These are phyloP conservation scores for Ciborinia camelliae DNA, from an alignment of 2,329 filamentous ascomycete species.

Conservation along the genomic window DNA sequence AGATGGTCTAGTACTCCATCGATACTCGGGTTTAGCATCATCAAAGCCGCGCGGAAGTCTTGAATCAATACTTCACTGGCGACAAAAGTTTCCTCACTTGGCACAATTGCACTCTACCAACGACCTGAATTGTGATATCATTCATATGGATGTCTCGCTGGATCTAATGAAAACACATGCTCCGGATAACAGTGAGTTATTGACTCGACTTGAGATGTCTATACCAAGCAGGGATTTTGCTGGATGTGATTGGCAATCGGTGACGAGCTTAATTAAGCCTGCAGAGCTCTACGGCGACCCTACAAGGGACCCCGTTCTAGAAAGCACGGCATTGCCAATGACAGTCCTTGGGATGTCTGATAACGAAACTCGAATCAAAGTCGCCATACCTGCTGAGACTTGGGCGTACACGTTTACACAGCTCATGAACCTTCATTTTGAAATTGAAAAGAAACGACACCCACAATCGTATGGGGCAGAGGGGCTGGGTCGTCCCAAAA, in stretches of 20 bases:
- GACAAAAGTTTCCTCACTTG: slow-evolving; percentile 55
- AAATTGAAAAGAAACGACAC: slow-evolving; percentile 44
- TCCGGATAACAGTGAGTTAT: slow-evolving; percentile 57
- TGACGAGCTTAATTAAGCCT: slow-evolving; percentile 56
- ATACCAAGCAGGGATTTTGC: slow-evolving; percentile 53
- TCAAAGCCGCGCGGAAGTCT: slow-evolving; percentile 39
- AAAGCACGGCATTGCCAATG: slow-evolving; percentile 22
- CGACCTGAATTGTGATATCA: slow-evolving; percentile 54
- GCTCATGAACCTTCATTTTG: slow-evolving; percentile 28
- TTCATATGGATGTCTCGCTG: slow-evolving; percentile 61
- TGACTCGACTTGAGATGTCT: slow-evolving; percentile 57
- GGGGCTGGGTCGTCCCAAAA: slow-evolving; percentile 37
- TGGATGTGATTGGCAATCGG: slow-evolving; percentile 58
- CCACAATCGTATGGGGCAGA: slow-evolving; percentile 37
- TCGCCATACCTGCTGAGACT: slow-evolving; percentile 33
- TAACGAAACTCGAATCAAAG: slow-evolving; percentile 30
- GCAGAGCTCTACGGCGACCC: slow-evolving; percentile 41
- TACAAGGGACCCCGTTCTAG: slow-evolving; percentile 39
- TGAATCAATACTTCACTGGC: slow-evolving; percentile 55
- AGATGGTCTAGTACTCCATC: slow-evolving; percentile 28
- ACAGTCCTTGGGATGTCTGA: slow-evolving; percentile 23
- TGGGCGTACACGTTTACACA: slow-evolving; percentile 36
- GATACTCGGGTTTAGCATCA: slow-evolving; percentile 28
- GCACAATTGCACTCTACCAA: slow-evolving; percentile 50
- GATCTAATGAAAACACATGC: slow-evolving; percentile 56